Evolutionary conservation across 495 filamentous ascomycete genomes (phyloP), one percentile per base, ranked within the genome.

Genomic region (Glarea lozoyensis): DNA sequence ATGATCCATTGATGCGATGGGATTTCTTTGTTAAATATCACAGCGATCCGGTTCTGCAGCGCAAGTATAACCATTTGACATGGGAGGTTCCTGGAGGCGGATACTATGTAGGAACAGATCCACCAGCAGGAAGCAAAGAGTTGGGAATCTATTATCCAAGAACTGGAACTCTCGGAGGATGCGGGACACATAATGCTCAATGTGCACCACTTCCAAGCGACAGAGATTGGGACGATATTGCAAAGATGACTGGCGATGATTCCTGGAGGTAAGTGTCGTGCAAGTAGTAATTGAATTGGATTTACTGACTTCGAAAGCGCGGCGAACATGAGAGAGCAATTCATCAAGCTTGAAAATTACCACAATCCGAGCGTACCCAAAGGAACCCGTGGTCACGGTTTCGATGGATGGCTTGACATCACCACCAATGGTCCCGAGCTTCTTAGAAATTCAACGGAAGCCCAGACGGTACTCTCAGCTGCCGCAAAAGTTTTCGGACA

Each of bases 11-110:
- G 3, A 40, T 67, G 43, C 48, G 48, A 0, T 72, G 68, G 70
- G 63, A 69, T 52, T 72, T 64, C 57, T 74, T 67, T 45, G 65
- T 67, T n/a, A 58, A 55, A 13, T 67, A 74, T 44, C 69, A 70
- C 24, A 50, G 37, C 10, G 56, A 74, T 30, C 53, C 65, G 10
- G 47, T 49, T 1, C 48, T 59, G 15, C 63, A 66, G 34, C 48
- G 46, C 6, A 55, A 51, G 6, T 66, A 69, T 37, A 53, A 57
- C 6, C 69, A 72, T 33, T 58, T 68, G 53, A 58, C 61, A 0
- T 71, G 68, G 29, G 50, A 56, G 9, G 67, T 66, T 1, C 60
- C 64, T 11, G 52, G 59, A 40, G 63, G 63, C 4, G 46, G 50
- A 4, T 50, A 56, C 18, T 70, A 69, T 42, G 61, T 61, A 1